These are phyloP conservation scores for Discostella pseudostelligera DNA, from an alignment of 108 stramenopile species.

Conservation along the genomic window DNA sequence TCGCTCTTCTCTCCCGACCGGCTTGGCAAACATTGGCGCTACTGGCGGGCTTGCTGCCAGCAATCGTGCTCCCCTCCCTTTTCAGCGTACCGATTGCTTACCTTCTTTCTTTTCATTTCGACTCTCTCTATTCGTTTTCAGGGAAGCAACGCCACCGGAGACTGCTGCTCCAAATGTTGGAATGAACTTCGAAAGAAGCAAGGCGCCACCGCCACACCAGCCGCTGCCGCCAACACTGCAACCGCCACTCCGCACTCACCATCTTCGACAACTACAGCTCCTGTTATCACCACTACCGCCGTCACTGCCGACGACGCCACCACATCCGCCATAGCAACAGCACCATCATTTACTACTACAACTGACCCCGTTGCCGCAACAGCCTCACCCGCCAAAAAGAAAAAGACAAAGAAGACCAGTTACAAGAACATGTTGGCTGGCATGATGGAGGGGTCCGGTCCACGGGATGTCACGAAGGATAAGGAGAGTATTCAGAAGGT, in stretches of 20 bases:
- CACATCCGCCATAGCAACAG: slow-evolving; percentile 14
- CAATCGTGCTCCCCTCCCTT: no score
- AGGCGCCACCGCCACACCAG: slow-evolving; percentile 19
- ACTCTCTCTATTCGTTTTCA: slow-evolving; percentile 20
- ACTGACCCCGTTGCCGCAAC: slow-evolving; percentile 4
- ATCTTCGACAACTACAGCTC: slow-evolving; percentile 9
- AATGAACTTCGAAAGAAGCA: slow-evolving; percentile 63
- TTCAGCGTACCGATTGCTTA: no score
- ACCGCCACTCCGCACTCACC: slow-evolving; percentile 8
- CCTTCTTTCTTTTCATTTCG: neutral
- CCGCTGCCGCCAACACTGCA: slow-evolving; percentile 2
- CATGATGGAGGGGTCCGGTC: slow-evolving; percentile 48
- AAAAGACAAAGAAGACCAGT: slow-evolving; percentile 87
- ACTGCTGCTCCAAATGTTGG: slow-evolving; percentile 89
- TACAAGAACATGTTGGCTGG: slow-evolving; percentile 86
- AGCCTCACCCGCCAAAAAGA: slow-evolving; percentile 52
- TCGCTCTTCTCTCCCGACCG: neutral
- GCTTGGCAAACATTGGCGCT: neutral
- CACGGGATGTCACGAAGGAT: slow-evolving; percentile 63
- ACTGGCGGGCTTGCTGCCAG: no score
- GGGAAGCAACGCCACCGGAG: slow-evolving; percentile 84
- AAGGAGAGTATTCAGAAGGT: slow-evolving; percentile 73
- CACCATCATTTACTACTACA: slow-evolving; percentile 2
- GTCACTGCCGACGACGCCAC: neutral
- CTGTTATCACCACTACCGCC: slow-evolving; percentile 14